Percentiles rank a stretch among this genome's conserved stretches.
Evolutionary conservation across 2,329 filamentous ascomycete genomes (phyloP).

Genomic region (Alternaria rosae): DNA sequence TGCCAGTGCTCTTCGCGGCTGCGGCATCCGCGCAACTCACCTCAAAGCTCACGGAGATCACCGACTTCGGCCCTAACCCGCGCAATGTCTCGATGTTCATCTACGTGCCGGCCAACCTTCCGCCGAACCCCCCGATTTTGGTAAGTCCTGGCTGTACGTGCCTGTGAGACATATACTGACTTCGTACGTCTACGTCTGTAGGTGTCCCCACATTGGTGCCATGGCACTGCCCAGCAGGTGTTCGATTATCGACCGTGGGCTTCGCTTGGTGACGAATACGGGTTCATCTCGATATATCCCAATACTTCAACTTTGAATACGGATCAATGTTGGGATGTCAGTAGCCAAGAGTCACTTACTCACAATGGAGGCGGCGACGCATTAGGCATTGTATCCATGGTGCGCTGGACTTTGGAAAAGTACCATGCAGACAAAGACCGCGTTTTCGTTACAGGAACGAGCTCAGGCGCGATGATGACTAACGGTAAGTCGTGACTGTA

Average conservation of each 20-base stretch:
- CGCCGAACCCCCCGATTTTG: constrained; percentile 39
- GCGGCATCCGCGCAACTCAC: constrained; percentile 31
- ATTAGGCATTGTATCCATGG: constrained; percentile 44
- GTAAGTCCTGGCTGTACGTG: constrained; percentile 23
- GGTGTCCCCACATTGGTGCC: no score
- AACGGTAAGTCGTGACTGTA: constrained; percentile 11
- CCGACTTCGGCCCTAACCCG: constrained; percentile 43
- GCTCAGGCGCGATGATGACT: constrained; percentile 49
- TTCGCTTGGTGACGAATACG: constrained; percentile 39
- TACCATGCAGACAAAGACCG: constrained; percentile 39
- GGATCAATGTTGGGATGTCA: constrained; percentile 48
- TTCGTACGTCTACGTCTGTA: neutral
- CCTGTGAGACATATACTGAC: neutral
- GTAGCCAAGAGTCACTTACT: constrained; percentile 41
- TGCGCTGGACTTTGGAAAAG: constrained; percentile 38
- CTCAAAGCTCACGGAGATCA: constrained; percentile 38
- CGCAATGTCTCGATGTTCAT: constrained; percentile 45
- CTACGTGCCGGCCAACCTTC: constrained; percentile 42
- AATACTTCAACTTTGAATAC: constrained; percentile 33
- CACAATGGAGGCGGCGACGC: constrained; percentile 46
- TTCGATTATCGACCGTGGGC: constrained; percentile 41
- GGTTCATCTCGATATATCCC: constrained; percentile 48
- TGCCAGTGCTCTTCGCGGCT: constrained; percentile 22
- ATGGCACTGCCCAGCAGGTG: constrained; percentile 39
- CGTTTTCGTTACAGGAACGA: constrained; percentile 46